phyloP scores from a whole-genome alignment of 2,329 filamentous ascomycete species.

The Pseudogymnoascus sp. region DNA sequence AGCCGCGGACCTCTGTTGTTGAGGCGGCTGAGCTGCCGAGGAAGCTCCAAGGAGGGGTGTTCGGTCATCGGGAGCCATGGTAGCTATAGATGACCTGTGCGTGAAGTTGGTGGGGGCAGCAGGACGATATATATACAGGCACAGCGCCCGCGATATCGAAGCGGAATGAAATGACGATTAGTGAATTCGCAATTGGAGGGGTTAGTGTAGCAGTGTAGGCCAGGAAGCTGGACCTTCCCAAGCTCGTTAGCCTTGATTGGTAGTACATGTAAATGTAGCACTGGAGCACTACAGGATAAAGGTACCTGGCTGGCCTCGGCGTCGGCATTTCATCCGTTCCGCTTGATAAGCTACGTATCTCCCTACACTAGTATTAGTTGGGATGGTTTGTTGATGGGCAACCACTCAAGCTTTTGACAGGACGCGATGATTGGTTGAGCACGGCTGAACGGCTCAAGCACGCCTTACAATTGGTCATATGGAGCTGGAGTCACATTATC shows the following conservation, averaged over 20 bases:
- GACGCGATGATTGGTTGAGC: neutral
- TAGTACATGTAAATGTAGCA: neutral
- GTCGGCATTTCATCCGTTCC: neutral
- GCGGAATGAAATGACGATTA: neutral
- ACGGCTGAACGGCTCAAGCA: slow-evolving; percentile 2
- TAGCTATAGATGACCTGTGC: slow-evolving; percentile 1
- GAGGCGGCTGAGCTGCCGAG: slow-evolving; percentile 40
- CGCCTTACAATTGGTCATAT: neutral
- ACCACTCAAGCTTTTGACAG: neutral
- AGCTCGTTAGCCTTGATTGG: neutral
- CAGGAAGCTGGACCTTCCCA: neutral
- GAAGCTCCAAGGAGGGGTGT: slow-evolving; percentile 62
- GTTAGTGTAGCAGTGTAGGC: neutral
- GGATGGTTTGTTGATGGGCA: neutral
- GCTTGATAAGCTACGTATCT: neutral
- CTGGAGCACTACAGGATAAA: neutral
- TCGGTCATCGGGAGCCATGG: slow-evolving; percentile 34
- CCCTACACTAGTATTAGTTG: neutral
- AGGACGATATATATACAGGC: neutral
- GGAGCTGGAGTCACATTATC: neutral
- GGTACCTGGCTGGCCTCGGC: neutral
- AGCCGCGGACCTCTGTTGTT: slow-evolving; percentile 43
- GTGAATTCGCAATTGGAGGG: slow-evolving; percentile 7
- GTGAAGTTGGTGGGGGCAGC: neutral
- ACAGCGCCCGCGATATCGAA: neutral